Evolutionary conservation across 2,329 filamentous ascomycete genomes (phyloP), one percentile per base, ranked within the genome.

Genomic region (Lecanoromycetidae sp.): DNA sequence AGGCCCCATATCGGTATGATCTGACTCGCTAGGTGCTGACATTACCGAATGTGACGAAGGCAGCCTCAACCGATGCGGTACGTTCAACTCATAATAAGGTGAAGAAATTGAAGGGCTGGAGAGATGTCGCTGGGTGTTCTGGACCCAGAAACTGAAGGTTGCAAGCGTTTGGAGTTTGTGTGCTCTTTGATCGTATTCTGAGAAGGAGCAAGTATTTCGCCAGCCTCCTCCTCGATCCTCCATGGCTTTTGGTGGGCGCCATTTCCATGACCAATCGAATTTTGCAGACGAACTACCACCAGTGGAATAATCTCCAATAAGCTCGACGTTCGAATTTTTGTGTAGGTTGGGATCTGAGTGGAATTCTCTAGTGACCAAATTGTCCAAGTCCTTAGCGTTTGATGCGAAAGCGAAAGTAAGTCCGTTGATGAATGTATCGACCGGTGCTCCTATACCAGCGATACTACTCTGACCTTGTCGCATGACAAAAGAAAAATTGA

Each of bases 231-330:
- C 85, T 58, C 78, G 79, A 61, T 95, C 88, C 60, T 95, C 88
- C 13, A 70, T 67, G 12, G 69, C 60, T 70, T 87, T 94, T 30
- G 91, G 91, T 7, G 91, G 86, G 61, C 84, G 87, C 87, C 90
- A 98, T 70, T 83, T 91, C 91, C 91, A 98, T 6, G 82, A 81
- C 87, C 90, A 98, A 54, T 90, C 83, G 61, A 95, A 95, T 27
- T 87, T 80, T 25, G 94, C 82, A 1, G 86, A 90, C 5, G 82
- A 71, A 58, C 72, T 85, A n/a, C 90, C 88, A 26, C 75, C 79
- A 0, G 91, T 98, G 2, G 77, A 75, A 61, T 84, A 95, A 62
- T 94, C 87, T 3, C 91, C 91, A n/a, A 98, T 81, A 36, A 96
- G 74, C 59, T 93, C 84, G 32, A 98, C 91, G 61, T 96, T 96